Evolutionary conservation across 148 eudicot species (phyloP).

Genomic region (Chenopodium album): DNA sequence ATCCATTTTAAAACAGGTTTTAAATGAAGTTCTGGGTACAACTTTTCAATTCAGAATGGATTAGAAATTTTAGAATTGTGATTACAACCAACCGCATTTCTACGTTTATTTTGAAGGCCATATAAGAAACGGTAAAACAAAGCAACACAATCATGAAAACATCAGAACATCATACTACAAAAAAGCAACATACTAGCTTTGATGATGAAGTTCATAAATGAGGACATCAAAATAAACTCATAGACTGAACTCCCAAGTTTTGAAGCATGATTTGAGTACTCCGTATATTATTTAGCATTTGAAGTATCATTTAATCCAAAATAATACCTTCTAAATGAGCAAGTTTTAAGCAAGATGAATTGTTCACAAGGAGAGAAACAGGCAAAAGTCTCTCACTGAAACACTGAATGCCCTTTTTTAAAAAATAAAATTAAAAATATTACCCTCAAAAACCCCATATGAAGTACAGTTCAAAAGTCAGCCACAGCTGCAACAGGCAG

Average conservation of each 20-base stretch:
- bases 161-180: too few species aligned
- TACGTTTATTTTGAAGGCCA: too few species aligned
- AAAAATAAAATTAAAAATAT: background rate
- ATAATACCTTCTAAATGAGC: slow-evolving; percentile 12
- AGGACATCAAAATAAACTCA: background rate
- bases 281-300: slow-evolving; percentile 20
- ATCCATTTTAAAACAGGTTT: too few species aligned
- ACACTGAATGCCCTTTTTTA: slow-evolving; percentile 5
- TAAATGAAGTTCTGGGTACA: too few species aligned
- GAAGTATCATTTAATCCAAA: slow-evolving; percentile 1
- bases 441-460: slow-evolving; percentile 14
- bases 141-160: too few species aligned
- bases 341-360: slow-evolving; percentile 1
- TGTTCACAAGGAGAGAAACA: slow-evolving; percentile 8
- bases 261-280: background rate
- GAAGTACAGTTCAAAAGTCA: background rate
- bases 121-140: too few species aligned
- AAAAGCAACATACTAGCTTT: too few species aligned
- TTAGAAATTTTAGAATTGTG: too few species aligned
- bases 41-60: too few species aligned
- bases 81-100: too few species aligned
- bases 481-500: slow-evolving; percentile 6
- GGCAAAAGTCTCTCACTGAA: background rate
- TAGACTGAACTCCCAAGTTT: background rate
- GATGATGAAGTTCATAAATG: too few species aligned